Evolutionary conservation across 1,139 yeast genomes (phyloP), one percentile per base, ranked within the genome.

Genomic region (Pichiaceae sp.): DNA sequence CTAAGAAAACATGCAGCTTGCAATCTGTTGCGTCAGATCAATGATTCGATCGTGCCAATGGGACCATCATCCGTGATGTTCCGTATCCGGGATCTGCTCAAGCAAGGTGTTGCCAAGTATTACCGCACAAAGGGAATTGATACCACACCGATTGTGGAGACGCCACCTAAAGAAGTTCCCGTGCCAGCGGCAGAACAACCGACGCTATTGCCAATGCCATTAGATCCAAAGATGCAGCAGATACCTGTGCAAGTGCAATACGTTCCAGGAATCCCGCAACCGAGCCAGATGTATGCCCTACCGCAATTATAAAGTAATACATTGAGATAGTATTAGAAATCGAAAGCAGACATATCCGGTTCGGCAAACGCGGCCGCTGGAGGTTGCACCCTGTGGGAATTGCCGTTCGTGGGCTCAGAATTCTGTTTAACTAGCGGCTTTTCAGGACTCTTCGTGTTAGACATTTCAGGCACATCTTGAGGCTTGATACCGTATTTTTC

Each of bases 281-380:
- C n/a, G n/a, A n/a, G n/a, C n/a, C n/a, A n/a, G n/a, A n/a, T n/a
- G n/a, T n/a, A n/a, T n/a, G n/a, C n/a, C n/a, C n/a, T n/a, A n/a
- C n/a, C n/a, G n/a, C n/a, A n/a, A n/a, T n/a, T n/a, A n/a, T n/a
- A n/a, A n/a, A n/a, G n/a, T n/a, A n/a, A n/a, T n/a, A n/a, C n/a
- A n/a, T n/a, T n/a, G n/a, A n/a, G n/a, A n/a, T n/a, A n/a, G n/a
- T 21, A 7, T 21, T 21, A 21, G 57, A 80, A 80, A 41, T 69
- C 70, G 52, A 82, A 82, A 0, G 87, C 70, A 52, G 85, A 77
- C 91, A 82, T 80, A 52, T 82, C 91, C 0, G 89, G 89, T 53
- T 82, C 93, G 44, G 69, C 73, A 53, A 78, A 78, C 28, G 73
- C 78, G 3, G 67, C 60, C 1, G 73, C 69, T 4, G 84, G 78